phyloP scores from a whole-genome alignment of 2,329 filamentous ascomycete genomes.

The Fusarium hainanense region DNA sequence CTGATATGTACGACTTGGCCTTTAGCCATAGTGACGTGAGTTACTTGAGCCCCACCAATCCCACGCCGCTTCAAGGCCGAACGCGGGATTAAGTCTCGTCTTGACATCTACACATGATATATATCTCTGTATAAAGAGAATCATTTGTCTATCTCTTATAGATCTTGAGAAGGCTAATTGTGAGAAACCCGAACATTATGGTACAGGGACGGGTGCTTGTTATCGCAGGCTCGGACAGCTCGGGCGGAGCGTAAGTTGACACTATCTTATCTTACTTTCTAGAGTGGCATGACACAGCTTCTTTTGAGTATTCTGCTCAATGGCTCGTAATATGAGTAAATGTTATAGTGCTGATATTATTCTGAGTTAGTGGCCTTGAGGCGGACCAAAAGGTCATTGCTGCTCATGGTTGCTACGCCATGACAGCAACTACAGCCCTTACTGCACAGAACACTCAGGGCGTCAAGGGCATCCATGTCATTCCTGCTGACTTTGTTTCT shows the following conservation, averaged over 20 bases:
- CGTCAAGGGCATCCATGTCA: slow-evolving; percentile 82
- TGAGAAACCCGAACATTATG: slow-evolving; percentile 46
- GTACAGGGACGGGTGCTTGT: slow-evolving; percentile 71
- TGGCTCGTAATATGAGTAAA: neutral
- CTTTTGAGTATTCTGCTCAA: neutral
- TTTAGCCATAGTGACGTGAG: slow-evolving; percentile 20
- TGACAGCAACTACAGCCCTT: slow-evolving; percentile 93
- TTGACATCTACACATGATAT: neutral
- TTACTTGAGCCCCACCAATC: slow-evolving; percentile 30
- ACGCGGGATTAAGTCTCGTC: slow-evolving; percentile 27
- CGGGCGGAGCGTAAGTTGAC: slow-evolving; percentile 79
- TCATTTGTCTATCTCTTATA: neutral
- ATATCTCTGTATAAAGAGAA: neutral
- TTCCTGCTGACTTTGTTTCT: slow-evolving; percentile 80
- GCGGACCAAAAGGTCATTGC: slow-evolving; percentile 96
- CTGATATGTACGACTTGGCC: slow-evolving; percentile 17
- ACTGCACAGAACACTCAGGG: slow-evolving; percentile 96
- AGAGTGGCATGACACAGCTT: slow-evolving; percentile 8
- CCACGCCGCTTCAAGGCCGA: slow-evolving; percentile 9
- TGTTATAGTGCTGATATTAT: neutral
- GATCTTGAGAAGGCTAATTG: neutral
- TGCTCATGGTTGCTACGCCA: slow-evolving; percentile 92
- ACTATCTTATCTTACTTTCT: neutral
- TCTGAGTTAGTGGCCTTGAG: slow-evolving; percentile 78
- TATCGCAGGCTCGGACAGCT: slow-evolving; percentile 90